A percentile compares a stretch with the other conserved stretches of the same genome.
Conservation (phyloP, 2,329 filamentous ascomycete species). For the Neurospora sp. region DNA sequence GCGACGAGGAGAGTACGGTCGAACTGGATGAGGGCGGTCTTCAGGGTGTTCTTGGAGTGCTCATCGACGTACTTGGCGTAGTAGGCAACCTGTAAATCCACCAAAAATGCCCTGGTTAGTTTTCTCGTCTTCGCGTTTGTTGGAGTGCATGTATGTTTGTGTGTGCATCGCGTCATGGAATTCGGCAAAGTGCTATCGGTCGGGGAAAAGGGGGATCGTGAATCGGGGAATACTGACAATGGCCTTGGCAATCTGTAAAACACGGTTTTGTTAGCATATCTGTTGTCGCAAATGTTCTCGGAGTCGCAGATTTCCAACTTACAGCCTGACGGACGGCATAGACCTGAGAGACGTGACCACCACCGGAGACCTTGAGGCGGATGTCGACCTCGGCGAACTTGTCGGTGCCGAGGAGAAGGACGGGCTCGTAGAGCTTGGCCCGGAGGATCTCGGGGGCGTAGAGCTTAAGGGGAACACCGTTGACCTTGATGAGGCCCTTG, state of each 20-base stretch:
- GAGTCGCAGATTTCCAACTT: constrained; percentile 6
- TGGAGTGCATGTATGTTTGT: neutral
- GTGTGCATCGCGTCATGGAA: neutral
- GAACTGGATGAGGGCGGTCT: constrained; percentile 87
- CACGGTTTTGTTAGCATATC: constrained; percentile 8
- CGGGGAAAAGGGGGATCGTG: neutral
- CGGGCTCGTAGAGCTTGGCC: constrained; percentile 99
- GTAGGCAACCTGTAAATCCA: constrained; percentile 50
- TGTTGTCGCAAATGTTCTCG: neutral
- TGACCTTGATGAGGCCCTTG: constrained; percentile 89
- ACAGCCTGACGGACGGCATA: constrained; percentile 90
- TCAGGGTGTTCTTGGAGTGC: constrained; percentile 99
- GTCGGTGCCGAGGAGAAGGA: constrained; percentile 94
- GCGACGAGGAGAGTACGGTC: constrained; percentile 71
- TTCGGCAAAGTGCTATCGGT: neutral
- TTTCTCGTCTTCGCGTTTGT: neutral
- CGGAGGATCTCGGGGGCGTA: constrained; percentile 94
- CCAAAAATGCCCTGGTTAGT: constrained; percentile 7
- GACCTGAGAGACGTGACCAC: constrained; percentile 88
- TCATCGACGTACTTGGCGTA: constrained; percentile 99
- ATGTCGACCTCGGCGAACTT: constrained; percentile 72
- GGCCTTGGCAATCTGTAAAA: constrained; percentile 70
- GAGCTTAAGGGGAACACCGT: constrained; percentile 89
- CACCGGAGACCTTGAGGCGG: constrained; percentile 88
- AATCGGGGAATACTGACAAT: constrained; percentile 46